A percentile compares a stretch with the other conserved stretches of the same genome.
Evolutionary conservation across 1,139 yeast species (phyloP).

Genomic region (Zhuliangozyma parablackwelliae): DNA sequence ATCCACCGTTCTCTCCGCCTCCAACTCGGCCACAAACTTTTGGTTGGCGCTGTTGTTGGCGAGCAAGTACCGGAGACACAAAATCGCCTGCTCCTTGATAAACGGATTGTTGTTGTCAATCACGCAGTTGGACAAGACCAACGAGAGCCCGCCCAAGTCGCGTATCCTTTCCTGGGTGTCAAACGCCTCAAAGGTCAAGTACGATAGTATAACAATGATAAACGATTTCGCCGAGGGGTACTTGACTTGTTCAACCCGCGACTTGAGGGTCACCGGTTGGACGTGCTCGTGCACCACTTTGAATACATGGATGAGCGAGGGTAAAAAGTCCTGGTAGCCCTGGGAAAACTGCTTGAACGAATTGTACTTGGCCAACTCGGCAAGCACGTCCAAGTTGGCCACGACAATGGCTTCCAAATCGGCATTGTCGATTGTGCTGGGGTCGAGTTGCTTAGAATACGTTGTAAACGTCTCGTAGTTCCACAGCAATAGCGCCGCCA

Average conservation of each 20-base stretch:
- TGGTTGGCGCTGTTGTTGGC: slow-evolving; percentile 67
- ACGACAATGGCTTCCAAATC: slow-evolving; percentile 16
- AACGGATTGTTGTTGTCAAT: slow-evolving; percentile 87
- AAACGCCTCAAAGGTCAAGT: slow-evolving; percentile 46
- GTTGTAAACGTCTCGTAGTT: slow-evolving; percentile 33
- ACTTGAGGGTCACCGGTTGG: slow-evolving; percentile 26
- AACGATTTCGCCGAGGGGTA: slow-evolving; percentile 62
- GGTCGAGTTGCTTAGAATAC: slow-evolving; percentile 12
- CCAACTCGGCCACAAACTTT: slow-evolving; percentile 56
- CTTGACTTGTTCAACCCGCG: slow-evolving; percentile 26
- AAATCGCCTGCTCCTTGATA: slow-evolving; percentile 78
- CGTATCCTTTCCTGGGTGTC: slow-evolving; percentile 67
- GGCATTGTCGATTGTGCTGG: slow-evolving; percentile 9
- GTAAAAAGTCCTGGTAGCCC: slow-evolving; percentile 39
- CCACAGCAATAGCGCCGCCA: slow-evolving; percentile 56
- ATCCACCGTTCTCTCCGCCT: slow-evolving; percentile 33
- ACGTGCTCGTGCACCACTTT: slow-evolving; percentile 47
- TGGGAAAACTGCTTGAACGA: slow-evolving; percentile 49
- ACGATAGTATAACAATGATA: slow-evolving; percentile 57
- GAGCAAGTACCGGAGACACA: slow-evolving; percentile 68
- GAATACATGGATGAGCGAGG: slow-evolving; percentile 40
- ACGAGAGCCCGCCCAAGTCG: slow-evolving; percentile 60
- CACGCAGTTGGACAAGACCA: slow-evolving; percentile 74
- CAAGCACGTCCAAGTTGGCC: slow-evolving; percentile 44
- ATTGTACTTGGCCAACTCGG: slow-evolving; percentile 48